Base-by-base conservation (phyloP, 148 eudicot genomes). In the Rheum nobile region DNA sequence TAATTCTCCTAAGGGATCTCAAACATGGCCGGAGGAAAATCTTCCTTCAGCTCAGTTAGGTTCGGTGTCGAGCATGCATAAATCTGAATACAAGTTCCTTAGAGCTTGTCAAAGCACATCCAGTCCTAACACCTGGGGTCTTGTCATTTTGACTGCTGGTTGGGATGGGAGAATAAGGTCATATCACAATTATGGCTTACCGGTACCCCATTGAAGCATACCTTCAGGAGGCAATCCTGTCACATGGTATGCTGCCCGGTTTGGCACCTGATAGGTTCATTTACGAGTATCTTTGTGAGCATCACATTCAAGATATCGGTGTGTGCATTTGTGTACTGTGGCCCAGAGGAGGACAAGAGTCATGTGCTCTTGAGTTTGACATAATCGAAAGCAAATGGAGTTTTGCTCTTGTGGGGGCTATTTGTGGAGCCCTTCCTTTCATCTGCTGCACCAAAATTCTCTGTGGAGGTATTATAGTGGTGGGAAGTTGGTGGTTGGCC, bases 21-120 rank as follows among this genome's bases (percentile, higher is more conserved):
- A 96, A 43, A 88, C 94, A 61, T 95, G 99, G 97, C 99, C 99
- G 2, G 99, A 88, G 84, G 99, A 95, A 72, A 88, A 85, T 77
- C 92, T 95, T 44, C 84, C 71, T 57, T 79, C 83, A 42, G 71
- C 80, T 46, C 84, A 86, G 16, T 52, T 69, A 4, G 54, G 77
- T 29, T 4, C 26, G 19, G 17, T 85, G 14, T 76, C 88, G 34
- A 47, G 83, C 4, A 76, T 88, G 74, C 77, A 83, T 73, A 90
- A 83, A 76, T 83, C 96, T 4, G 89, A 88, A 55, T 89, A 85
- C 81, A 90, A 86, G 77, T 86, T 95, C 71, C 75, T 95, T 35
- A 92, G 77, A 84, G 75, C 78, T 11, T 82, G 83, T 80, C 89
- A 88, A 80, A 85, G 88, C 71, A 78, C 80, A 32, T 80, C 84